Conservation (phyloP, 2,329 filamentous ascomycete genomes). For the Colletotrichum sp. region DNA sequence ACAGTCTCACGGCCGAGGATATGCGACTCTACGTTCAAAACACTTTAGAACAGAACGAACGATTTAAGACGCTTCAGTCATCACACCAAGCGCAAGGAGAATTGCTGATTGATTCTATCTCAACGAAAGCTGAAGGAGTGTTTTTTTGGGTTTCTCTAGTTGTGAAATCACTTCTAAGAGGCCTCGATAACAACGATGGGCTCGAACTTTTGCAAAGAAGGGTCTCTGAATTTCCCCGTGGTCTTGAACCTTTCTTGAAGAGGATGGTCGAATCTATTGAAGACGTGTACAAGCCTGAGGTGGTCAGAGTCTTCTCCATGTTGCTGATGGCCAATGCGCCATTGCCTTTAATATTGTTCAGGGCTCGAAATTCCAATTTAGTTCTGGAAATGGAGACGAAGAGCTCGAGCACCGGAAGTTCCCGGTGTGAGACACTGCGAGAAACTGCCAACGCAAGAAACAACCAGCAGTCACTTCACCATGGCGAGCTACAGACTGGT, state of each 20-base stretch:
- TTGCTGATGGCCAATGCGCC: neutral
- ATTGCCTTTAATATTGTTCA: neutral
- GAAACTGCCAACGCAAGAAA: too few species aligned
- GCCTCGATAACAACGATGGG: neutral
- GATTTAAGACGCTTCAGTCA: neutral
- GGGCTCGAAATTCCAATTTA: too few species aligned
- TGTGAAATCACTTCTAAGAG: neutral
- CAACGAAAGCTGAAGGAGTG: neutral
- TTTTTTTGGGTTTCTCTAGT: neutral
- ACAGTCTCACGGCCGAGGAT: constrained; percentile 30
- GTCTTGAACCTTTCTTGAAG: neutral
- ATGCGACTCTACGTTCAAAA: constrained; percentile 28
- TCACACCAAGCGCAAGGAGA: rapidly evolving
- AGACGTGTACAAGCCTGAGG: neutral
- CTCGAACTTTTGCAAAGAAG: neutral
- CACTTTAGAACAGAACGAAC: neutral
- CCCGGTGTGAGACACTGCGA: too few species aligned
- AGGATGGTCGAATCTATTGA: neutral
- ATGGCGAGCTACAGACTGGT: too few species aligned
- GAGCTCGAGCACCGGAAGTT: too few species aligned
- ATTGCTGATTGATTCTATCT: rapidly evolving
- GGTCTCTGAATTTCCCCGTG: neutral
- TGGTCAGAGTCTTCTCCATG: neutral
- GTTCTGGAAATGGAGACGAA: too few species aligned
- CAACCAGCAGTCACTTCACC: too few species aligned